These are phyloP conservation scores for Botryosphaeria agaves DNA, from an alignment of 2,329 filamentous ascomycete genomes.

Conservation along the genomic window DNA sequence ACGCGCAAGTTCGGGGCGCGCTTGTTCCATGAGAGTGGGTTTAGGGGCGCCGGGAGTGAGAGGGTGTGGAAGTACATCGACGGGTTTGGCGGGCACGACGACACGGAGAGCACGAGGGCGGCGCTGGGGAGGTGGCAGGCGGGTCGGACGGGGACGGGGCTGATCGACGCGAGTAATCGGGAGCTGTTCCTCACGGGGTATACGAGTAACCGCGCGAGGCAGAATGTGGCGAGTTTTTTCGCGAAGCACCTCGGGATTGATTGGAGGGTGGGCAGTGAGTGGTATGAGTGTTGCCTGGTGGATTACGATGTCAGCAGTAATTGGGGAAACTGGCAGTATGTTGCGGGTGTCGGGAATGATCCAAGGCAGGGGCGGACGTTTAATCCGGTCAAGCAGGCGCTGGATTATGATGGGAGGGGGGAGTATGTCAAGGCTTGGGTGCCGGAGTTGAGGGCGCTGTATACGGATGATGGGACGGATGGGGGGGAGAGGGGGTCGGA, in stretches of 20 bases:
- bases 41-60: slow-evolving; percentile 26
- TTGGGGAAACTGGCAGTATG: slow-evolving; percentile 75
- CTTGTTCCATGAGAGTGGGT: slow-evolving; percentile 49
- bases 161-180: slow-evolving; percentile 62
- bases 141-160: slow-evolving; percentile 55
- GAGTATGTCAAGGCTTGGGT: slow-evolving; percentile 60
- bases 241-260: slow-evolving; percentile 58
- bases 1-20: slow-evolving; percentile 49
- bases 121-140: slow-evolving; percentile 34
- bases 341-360: slow-evolving; percentile 65
- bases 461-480: slow-evolving; percentile 8
- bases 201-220: slow-evolving; percentile 57
- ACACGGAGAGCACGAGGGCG: slow-evolving; percentile 3
- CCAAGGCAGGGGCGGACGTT: slow-evolving; percentile 57
- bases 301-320: slow-evolving; percentile 66
- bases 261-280: slow-evolving; percentile 68
- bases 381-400: slow-evolving; percentile 66
- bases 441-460: slow-evolving; percentile 42
- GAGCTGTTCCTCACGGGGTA: slow-evolving; percentile 63
- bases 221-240: slow-evolving; percentile 62
- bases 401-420: slow-evolving; percentile 57
- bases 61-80: slow-evolving; percentile 21
- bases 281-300: slow-evolving; percentile 58
- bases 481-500: slow-evolving; percentile 14
- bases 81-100: neutral